Base-by-base conservation (phyloP, 495 filamentous ascomycete species). In the Lepraria neglecta region DNA sequence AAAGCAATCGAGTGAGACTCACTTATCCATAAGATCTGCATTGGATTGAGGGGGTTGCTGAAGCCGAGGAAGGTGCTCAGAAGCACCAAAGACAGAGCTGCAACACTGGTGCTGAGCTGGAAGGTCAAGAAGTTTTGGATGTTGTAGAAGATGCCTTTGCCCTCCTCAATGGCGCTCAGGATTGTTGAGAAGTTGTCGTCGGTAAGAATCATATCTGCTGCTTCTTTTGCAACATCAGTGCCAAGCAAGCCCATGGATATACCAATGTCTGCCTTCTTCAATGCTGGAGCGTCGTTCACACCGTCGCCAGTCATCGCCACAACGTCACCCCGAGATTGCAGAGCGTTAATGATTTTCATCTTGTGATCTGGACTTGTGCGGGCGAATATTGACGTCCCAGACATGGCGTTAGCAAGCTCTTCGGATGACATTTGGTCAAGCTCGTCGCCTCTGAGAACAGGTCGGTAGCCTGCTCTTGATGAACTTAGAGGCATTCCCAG, bases 1-100 rank as follows among this genome's bases (percentile, higher is more conserved):
- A 17, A 56, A 17, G 54, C 3, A 12, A 44, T 48, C 24, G 0
- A 6, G 56, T 24, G 42, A 35, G 27, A 83, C 89, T 75, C 76
- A 97, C 92, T 98, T 67, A 98, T 97, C 94, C 94, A 98, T 48
- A 98, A 80, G 71, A 98, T 98, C 75, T 98, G 94, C 92, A 97
- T 98, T 40, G 94, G 90, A 69, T 98, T 98, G 35, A 98, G 77
- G 45, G 94, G 94, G 65, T 92, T 96, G 71, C 88, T 89, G 76
- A 95, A 91, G 17, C 94, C 94, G 62, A 96, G 78, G 61, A 88
- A 87, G 30, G 94, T 97, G 74, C 90, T 95, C 66, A 97, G 70
- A 57, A 98, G 80, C 6, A 98, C 95, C 28, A 98, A 80, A 67
- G 88, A 88, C 59, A 98, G 78, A 33, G 95, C 92, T 65, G 94